Conservation (phyloP, 768 basidiomycete species). For the Phanerodontia chrysosporium region DNA sequence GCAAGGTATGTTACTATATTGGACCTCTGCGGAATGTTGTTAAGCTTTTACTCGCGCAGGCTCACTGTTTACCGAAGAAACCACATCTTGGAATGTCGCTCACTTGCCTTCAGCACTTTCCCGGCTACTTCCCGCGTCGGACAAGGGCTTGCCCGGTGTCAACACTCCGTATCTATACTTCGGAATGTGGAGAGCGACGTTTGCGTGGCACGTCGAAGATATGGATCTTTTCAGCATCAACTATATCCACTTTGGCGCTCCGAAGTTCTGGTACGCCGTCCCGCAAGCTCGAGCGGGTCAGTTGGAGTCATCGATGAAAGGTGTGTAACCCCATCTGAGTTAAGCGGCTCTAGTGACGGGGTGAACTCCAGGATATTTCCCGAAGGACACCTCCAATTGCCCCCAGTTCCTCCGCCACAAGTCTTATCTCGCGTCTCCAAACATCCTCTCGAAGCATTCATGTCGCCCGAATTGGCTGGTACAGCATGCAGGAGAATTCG, state of each 20-base stretch:
- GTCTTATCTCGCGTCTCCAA: slow-evolving; percentile 89
- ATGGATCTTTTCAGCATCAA: slow-evolving; percentile 99
- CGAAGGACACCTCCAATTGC: slow-evolving; percentile 78
- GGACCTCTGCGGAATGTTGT: neutral
- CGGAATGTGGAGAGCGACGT: slow-evolving; percentile 99
- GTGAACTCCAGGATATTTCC: slow-evolving; percentile 73
- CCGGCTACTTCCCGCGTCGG: slow-evolving; percentile 64
- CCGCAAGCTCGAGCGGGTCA: slow-evolving; percentile 80
- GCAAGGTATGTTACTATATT: slow-evolving; percentile 52
- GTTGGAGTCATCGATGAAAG: slow-evolving; percentile 87
- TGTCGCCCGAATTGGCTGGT: slow-evolving; percentile 84
- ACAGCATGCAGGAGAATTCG: slow-evolving; percentile 92
- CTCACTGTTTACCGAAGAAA: slow-evolving; percentile 69
- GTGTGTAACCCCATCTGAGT: slow-evolving; percentile 35
- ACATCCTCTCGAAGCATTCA: slow-evolving; percentile 70
- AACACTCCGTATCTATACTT: slow-evolving; percentile 98
- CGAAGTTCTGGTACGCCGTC: slow-evolving; percentile 95
- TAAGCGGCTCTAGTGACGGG: neutral
- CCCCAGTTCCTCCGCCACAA: slow-evolving; percentile 96
- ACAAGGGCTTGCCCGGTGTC: slow-evolving; percentile 83
- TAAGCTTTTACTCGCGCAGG: slow-evolving; percentile 31
- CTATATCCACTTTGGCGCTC: slow-evolving; percentile 97
- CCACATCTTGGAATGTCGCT: slow-evolving; percentile 91
- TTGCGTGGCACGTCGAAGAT: slow-evolving; percentile 99
- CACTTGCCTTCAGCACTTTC: slow-evolving; percentile 82